Evolutionary conservation across 345 rosid species (phyloP).

Genomic region (Bruguiera parviflora): DNA sequence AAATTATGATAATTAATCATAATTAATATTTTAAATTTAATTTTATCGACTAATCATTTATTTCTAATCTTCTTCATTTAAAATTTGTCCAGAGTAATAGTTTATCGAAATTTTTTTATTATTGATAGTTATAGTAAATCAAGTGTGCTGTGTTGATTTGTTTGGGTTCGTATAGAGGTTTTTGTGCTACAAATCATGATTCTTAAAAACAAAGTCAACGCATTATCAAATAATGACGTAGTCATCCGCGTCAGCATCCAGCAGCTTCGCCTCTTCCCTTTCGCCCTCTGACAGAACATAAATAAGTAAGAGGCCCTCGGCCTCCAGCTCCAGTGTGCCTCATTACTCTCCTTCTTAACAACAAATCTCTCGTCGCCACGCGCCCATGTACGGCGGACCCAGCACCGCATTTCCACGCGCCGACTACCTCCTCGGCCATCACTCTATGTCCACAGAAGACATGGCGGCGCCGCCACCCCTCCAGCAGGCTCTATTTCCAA

Average conservation of each 20-base stretch:
- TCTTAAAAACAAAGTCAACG: slow-evolving; percentile 42
- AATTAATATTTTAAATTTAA: no score
- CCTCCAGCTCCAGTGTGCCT: slow-evolving; percentile 16
- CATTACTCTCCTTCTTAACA: neutral
- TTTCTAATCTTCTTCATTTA: no score
- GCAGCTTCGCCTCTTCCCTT: neutral
- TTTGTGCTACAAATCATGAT: no score
- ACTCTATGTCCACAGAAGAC: slow-evolving; percentile 20
- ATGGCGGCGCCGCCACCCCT: slow-evolving; percentile 12
- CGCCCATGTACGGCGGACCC: slow-evolving; percentile 41
- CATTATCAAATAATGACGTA: slow-evolving; percentile 22
- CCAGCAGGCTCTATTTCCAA: slow-evolving; percentile 22
- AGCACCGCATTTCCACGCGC: slow-evolving; percentile 18
- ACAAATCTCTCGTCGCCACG: neutral
- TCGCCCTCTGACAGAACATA: slow-evolving; percentile 1
- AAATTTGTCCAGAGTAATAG: no score
- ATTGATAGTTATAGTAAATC: no score
- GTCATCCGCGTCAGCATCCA: slow-evolving; percentile 36
- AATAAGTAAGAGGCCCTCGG: slow-evolving; percentile 27
- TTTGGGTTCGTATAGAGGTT: no score
- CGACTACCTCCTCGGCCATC: slow-evolving; percentile 14
- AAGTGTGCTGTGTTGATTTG: no score
- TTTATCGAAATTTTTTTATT: no score
- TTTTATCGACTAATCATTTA: no score
- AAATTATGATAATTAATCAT: no score